These are phyloP conservation scores for Pterocarpus macrocarpus DNA, from an alignment of 306 rosid genomes.

Conservation along the genomic window DNA sequence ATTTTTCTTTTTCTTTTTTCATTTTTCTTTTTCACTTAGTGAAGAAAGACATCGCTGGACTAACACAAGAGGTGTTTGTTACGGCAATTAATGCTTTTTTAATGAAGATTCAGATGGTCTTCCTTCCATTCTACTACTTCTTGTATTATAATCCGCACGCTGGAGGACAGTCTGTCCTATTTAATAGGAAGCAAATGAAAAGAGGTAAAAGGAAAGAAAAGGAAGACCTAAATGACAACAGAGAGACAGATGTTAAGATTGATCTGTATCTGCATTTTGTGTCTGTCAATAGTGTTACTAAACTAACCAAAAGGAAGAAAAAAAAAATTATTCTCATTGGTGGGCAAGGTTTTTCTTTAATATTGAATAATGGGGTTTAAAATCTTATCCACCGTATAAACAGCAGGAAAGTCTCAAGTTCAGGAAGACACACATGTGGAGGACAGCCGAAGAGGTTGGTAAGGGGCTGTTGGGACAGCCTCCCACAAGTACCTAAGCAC, in stretches of 20 bases:
- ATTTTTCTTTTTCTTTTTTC: not conserved
- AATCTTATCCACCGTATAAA: conserved; percentile 50
- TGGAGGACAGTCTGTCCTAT: conserved; percentile 41
- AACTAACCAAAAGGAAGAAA: not conserved
- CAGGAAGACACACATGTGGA: conserved; percentile 64
- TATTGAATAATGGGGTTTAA: conserved; percentile 25
- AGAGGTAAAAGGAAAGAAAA: not conserved
- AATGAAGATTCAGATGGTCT: conserved; percentile 14
- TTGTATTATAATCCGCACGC: conserved; percentile 15
- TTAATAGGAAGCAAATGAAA: conserved; percentile 31
- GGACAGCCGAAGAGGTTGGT: conserved; percentile 75
- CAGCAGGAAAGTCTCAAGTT: conserved; percentile 34
- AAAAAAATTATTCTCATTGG: conserved; percentile 1
- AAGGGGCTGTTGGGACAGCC: conserved; percentile 60
- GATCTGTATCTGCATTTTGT: conserved; percentile 45
- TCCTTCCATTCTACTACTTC: not conserved
- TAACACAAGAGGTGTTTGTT: not conserved
- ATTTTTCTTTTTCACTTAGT: not conserved
- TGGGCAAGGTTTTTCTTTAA: conserved; percentile 26
- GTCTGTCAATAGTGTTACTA: conserved; percentile 48
- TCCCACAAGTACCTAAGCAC: conserved; percentile 69
- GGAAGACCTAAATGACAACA: conserved; percentile 7
- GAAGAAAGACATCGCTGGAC: not conserved
- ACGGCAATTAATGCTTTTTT: not conserved
- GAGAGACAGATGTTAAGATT: conserved; percentile 27